These are phyloP conservation scores for Citrus reticulata DNA, from an alignment of 345 rosid genomes.

Conservation along the genomic window DNA sequence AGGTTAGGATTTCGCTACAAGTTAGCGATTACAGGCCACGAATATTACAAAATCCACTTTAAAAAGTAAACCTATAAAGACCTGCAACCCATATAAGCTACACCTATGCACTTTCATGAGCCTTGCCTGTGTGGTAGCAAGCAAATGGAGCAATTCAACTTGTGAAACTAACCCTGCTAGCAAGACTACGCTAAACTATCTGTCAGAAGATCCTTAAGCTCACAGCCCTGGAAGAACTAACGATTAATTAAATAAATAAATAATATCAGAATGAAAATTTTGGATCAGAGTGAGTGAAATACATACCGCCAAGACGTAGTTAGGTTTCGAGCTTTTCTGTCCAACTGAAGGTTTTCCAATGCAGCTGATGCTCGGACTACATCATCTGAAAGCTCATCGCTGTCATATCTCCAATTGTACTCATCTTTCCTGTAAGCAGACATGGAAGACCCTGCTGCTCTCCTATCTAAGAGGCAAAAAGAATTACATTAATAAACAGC, in stretches of 20 bases:
- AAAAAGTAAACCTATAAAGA: neutral
- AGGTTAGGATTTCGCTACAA: neutral
- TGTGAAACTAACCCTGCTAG: neutral
- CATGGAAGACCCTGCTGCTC: constrained; percentile 71
- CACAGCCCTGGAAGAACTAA: neutral
- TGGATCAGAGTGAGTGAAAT: constrained; percentile 5
- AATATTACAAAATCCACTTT: neutral
- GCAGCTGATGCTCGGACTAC: constrained; percentile 77
- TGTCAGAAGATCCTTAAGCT: neutral
- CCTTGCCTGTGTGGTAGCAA: neutral
- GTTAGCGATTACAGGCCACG: neutral
- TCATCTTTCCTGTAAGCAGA: constrained; percentile 81
- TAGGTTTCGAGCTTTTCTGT: constrained; percentile 83
- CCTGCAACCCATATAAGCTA: neutral
- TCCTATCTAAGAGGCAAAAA: constrained; percentile 49
- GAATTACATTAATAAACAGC: constrained; percentile 15
- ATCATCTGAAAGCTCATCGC: constrained; percentile 64
- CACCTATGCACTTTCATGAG: neutral
- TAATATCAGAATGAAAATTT: too few relatives aligned
- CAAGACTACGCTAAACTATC: neutral
- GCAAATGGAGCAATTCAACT: neutral
- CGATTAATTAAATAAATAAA: neutral
- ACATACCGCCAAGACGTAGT: constrained; percentile 90
- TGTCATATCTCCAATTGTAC: constrained; percentile 74
- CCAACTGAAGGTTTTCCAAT: constrained; percentile 88